Evolutionary conservation across 2,329 filamentous ascomycete species (phyloP).

Genomic region (Cladophialophora bantiana): DNA sequence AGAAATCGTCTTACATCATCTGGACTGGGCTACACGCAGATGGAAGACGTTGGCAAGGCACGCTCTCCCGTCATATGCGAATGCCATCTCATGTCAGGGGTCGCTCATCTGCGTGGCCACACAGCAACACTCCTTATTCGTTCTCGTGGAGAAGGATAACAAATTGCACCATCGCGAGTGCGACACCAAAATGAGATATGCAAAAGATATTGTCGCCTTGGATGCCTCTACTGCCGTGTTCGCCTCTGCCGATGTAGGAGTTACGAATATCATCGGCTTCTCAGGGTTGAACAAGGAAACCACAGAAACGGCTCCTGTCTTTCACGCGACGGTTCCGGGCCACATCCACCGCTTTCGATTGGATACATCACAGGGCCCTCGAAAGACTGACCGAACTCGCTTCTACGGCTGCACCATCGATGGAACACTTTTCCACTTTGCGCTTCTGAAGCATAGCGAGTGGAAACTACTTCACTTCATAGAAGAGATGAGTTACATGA

Average conservation of each 20-base stretch:
- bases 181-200: constrained; percentile 39
- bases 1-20: constrained; percentile 52
- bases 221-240: constrained; percentile 29
- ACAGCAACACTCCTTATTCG: constrained; percentile 58
- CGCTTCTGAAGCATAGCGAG: constrained; percentile 66
- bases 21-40: constrained; percentile 51
- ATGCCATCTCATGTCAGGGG: constrained; percentile 57
- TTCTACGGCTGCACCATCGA: constrained; percentile 72
- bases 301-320: constrained; percentile 26
- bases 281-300: constrained; percentile 27
- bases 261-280: constrained; percentile 32
- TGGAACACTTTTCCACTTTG: constrained; percentile 74
- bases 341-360: constrained; percentile 32
- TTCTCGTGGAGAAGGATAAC: constrained; percentile 44
- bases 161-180: constrained; percentile 47
- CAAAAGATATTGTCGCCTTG: constrained; percentile 32
- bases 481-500: constrained; percentile 69
- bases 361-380: constrained; percentile 8
- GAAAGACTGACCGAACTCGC: constrained; percentile 31
- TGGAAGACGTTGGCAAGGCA: constrained; percentile 51
- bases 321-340: constrained; percentile 36
- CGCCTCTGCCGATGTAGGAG: constrained; percentile 23
- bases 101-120: constrained; percentile 63
- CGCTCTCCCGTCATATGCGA: constrained; percentile 56
- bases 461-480: constrained; percentile 76